Base-by-base conservation (phyloP, 345 rosid species). In the Citrus sp. region DNA sequence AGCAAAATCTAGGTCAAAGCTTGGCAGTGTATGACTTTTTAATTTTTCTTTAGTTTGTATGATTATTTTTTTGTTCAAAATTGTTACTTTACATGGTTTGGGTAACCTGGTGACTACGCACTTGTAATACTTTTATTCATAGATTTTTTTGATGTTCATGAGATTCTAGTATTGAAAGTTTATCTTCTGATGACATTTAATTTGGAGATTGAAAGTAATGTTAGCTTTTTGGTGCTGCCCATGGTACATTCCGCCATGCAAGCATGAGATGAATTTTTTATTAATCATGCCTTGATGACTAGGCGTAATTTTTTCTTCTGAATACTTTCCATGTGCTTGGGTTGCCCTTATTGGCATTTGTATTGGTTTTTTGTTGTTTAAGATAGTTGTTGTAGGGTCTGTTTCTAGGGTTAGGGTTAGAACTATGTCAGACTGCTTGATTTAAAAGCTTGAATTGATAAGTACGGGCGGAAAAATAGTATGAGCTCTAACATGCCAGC, bases 1-100 rank as follows among this genome's bases (percentile, higher is more conserved):
- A 83, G 97, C 97, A 77, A 87, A 85, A 66, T 86, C 93, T 38
- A 91, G 91, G 87, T 92, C 97, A 66, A 96, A 89, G 89, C 82
- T 73, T 78, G 97, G 92, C 89, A 94, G 84, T 88, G 99, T 96
- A 92, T 76, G 94, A 66, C 73, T 79, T 86, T 86, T 64, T 46
- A 65, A 56, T 80, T 82, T 81, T 63, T 27, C 68, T 65, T 75
- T 77, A 55, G 13, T 82, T 73, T 64, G 60, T 30, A 35, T 77
- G 30, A 9, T 58, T 64, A 40, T 64, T 70, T 59, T 37, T 58
- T 70, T 76, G 2, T 35, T 72, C 63, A 12, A 7, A 27, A 27
- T 14, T 67, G 12, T 78, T 54, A 69, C 5, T 12, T 46, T 13
- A 46, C 51, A 46, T 46, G 51, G 51, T 46, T 46, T 46, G 5